phyloP scores from a whole-genome alignment of 768 basidiomycete genomes.

The Pluteus cervinus region DNA sequence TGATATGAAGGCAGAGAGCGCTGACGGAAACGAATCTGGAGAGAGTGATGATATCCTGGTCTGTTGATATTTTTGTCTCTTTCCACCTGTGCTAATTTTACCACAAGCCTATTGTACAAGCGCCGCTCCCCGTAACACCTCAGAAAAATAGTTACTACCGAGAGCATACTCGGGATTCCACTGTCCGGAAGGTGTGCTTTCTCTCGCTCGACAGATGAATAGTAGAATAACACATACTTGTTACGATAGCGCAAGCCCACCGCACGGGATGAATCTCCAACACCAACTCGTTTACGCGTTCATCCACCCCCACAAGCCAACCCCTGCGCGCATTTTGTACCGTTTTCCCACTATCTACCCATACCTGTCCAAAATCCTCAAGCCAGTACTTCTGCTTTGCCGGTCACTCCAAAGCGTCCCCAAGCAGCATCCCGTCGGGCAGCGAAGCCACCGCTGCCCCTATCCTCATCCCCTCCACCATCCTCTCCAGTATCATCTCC shows the following conservation, averaged over 20 bases:
- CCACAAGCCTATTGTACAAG: slow-evolving; percentile 10
- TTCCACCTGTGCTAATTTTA: slow-evolving; percentile 8
- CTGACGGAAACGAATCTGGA: slow-evolving; percentile 24
- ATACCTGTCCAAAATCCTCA: slow-evolving; percentile 25
- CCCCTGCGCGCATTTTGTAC: slow-evolving; percentile 25
- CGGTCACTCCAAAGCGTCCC: slow-evolving; percentile 46
- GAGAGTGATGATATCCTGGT: slow-evolving; percentile 31
- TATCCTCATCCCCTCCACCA: slow-evolving; percentile 50
- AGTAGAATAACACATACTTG: background rate
- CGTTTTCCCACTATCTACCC: slow-evolving; percentile 34
- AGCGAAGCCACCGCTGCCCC: slow-evolving; percentile 44
- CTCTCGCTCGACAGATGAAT: slow-evolving; percentile 12
- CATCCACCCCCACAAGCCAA: slow-evolving; percentile 19
- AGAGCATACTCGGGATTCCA: slow-evolving; percentile 36
- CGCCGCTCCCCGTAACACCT: slow-evolving; percentile 44
- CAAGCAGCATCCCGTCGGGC: slow-evolving; percentile 23
- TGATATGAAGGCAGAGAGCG: slow-evolving; percentile 30
- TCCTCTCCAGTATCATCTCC: slow-evolving; percentile 66
- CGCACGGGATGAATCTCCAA: slow-evolving; percentile 39
- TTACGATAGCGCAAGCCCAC: slow-evolving; percentile 15
- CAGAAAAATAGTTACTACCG: slow-evolving; percentile 58
- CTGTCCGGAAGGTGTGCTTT: slow-evolving; percentile 20
- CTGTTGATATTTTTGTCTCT: slow-evolving; percentile 21
- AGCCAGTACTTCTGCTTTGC: slow-evolving; percentile 30
- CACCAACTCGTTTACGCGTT: slow-evolving; percentile 30